Evolutionary conservation across 1,284 basidiomycete species (phyloP), one percentile per base, ranked within the genome.

Genomic region (Cutaneotrichosporon mucoides): DNA sequence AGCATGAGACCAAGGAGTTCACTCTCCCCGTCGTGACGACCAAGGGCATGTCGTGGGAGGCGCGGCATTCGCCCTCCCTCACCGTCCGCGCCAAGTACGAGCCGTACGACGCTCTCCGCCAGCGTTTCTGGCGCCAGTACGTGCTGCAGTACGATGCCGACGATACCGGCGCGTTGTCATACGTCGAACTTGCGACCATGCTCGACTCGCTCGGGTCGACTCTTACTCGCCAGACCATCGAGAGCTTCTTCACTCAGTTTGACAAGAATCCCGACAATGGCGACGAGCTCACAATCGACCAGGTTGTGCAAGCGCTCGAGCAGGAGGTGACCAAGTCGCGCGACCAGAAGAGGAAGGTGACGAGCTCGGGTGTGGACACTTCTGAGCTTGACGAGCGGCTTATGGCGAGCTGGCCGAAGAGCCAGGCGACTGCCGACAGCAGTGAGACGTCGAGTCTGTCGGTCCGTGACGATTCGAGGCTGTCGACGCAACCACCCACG

Each of bases 161-260:
- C 75, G 90, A 95, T 63, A 89, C 86, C 0, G 81, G 81, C n/a
- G 78, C 83, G 1, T 79, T 95, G 43, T 94, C 91, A 0, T 86
- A 87, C 62, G 81, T 95, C 55, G 95, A 99, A 76, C 82, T 99
- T 33, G 88, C 88, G 0, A 89, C 90, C n/a, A 95, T 98, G 91
- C 87, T 99, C 54, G 93, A 97, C 79, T 96, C 93, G 5, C 85
- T 99, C 37, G 93, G 94, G 4, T 95, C 92, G 2, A 98, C 95
- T 0, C 84, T 99, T 42, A 90, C 90, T 4, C 79, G 77, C 0
- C 81, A 85, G 52, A 99, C 95, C 1, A 81, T 94, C 63, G 83
- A 88, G 66, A 82, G 83, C 6, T 95, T 93, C 83, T 98, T 88
- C 79, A 84, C 81, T 7, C 82, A 84, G 6, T 84, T 83, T 71